A percentile compares a stretch with the other conserved stretches of the same genome.
These are phyloP conservation scores for Cercospora zeae-maydis DNA, from an alignment of 2,329 filamentous ascomycete genomes.

Conservation along the genomic window DNA sequence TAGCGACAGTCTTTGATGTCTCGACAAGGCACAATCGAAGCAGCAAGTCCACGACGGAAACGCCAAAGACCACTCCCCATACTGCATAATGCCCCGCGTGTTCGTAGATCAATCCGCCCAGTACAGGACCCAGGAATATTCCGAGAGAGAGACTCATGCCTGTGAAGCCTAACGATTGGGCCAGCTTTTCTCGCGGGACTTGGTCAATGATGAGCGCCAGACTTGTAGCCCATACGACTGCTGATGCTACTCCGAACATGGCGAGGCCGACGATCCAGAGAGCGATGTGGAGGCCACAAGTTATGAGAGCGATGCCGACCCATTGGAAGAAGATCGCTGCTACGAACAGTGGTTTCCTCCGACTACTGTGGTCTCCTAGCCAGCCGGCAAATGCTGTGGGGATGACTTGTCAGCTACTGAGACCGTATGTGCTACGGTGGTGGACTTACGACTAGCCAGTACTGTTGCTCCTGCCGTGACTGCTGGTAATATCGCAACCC, in stretches of 20 bases:
- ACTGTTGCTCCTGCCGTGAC: constrained; percentile 3
- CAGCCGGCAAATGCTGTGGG: not conserved
- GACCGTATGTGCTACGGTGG: not conserved
- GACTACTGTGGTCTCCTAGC: not conserved
- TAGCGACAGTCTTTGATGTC: not conserved
- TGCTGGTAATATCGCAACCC: constrained; percentile 5
- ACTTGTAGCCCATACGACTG: constrained; percentile 6
- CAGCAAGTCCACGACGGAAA: constrained; percentile 2
- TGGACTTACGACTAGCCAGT: not conserved
- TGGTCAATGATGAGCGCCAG: constrained; percentile 10
- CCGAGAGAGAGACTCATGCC: not conserved
- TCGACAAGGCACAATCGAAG: constrained; percentile 8
- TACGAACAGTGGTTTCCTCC: constrained; percentile 5
- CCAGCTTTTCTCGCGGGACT: not conserved
- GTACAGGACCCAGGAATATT: constrained; percentile 1
- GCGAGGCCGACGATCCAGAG: constrained; percentile 8
- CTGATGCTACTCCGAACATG: constrained; percentile 7
- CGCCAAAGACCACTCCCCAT: constrained; percentile 2
- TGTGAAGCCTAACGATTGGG: constrained; percentile 1
- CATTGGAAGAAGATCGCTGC: constrained; percentile 4
- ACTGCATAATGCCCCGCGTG: constrained; percentile 10
- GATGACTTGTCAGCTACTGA: not conserved
- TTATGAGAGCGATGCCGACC: constrained; percentile 9
- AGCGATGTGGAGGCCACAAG: not conserved
- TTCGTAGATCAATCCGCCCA: constrained; percentile 9